Conservation (phyloP, 345 rosid species). For the Pelargonium nanum region DNA sequence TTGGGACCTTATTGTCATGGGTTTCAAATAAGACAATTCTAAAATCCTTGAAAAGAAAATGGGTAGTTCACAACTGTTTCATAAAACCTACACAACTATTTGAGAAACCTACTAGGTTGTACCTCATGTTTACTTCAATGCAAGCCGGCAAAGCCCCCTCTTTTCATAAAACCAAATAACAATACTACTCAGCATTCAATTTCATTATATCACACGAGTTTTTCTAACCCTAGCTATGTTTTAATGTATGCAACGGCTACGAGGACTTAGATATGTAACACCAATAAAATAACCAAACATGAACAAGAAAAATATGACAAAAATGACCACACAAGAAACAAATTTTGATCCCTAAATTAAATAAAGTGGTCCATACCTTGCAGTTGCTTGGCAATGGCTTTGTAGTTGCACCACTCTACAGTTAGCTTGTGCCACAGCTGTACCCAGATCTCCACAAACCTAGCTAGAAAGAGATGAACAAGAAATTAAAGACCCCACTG, state of each 20-base stretch:
- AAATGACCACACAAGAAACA: neutral
- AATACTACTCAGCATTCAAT: neutral
- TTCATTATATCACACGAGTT: too few relatives aligned
- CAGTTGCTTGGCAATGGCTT: too few relatives aligned
- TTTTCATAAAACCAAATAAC: neutral
- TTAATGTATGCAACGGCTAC: neutral
- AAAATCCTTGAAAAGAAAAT: too few relatives aligned
- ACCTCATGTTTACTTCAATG: too few relatives aligned
- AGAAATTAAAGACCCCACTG: neutral
- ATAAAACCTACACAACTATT: too few relatives aligned
- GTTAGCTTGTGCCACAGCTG: neutral
- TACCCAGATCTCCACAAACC: too few relatives aligned
- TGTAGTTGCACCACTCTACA: too few relatives aligned
- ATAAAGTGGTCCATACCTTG: too few relatives aligned
- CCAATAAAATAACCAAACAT: neutral
- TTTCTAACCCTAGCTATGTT: neutral
- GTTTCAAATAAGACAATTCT: too few relatives aligned
- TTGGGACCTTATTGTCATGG: too few relatives aligned
- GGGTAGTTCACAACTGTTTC: neutral
- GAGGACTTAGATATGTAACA: neutral
- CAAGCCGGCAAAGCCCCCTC: neutral
- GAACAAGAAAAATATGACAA: neutral
- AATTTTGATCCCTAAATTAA: too few relatives aligned
- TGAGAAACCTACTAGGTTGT: too few relatives aligned
- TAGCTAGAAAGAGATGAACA: neutral